A percentile compares a stretch with the other conserved stretches of the same genome.
These are phyloP conservation scores for Thalia dealbata DNA, from an alignment of 176 grass and related monocot species.

Conservation along the genomic window DNA sequence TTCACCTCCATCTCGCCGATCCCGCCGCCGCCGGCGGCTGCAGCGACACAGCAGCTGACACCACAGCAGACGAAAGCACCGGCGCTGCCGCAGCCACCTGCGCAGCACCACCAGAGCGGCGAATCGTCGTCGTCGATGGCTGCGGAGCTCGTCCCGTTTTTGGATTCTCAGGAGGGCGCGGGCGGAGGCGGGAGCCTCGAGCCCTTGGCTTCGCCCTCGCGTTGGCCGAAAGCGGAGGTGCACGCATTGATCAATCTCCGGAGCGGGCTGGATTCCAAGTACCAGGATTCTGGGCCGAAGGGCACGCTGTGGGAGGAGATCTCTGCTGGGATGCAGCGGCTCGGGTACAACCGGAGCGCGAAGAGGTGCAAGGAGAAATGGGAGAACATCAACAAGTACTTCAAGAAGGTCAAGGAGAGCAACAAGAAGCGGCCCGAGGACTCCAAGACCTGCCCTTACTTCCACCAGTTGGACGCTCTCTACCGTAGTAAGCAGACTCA, in stretches of 20 bases:
- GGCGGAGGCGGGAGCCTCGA: constrained; percentile 10
- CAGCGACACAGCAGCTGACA: background rate
- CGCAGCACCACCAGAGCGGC: constrained; percentile 13
- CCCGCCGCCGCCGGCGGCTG: background rate
- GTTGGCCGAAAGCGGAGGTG: constrained; percentile 88
- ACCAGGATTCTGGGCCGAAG: constrained; percentile 49
- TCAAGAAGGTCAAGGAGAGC: constrained; percentile 94
- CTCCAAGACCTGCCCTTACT: constrained; percentile 88
- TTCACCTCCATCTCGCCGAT: background rate
- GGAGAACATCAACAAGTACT: constrained; percentile 99
- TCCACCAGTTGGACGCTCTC: constrained; percentile 78
- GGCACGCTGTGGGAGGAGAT: constrained; percentile 92
- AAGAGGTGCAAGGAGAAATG: constrained; percentile 98
- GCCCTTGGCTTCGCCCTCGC: constrained; percentile 40
- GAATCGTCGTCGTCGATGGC: constrained; percentile 4
- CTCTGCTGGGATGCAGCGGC: constrained; percentile 55
- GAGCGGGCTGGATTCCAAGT: constrained; percentile 46
- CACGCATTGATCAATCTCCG: constrained; percentile 67
- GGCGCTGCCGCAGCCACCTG: constrained; percentile 7
- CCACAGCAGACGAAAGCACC: constrained; percentile 5
- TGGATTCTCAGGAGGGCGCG: constrained; percentile 16
- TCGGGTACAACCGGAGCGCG: constrained; percentile 66
- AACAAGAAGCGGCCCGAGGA: constrained; percentile 73
- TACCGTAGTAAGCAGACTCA: constrained; percentile 42
- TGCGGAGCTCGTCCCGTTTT: constrained; percentile 16